Evolutionary conservation across 352 stramenopile genomes (phyloP), one percentile per base, ranked within the genome.

Genomic region (Discostella stelligera): DNA sequence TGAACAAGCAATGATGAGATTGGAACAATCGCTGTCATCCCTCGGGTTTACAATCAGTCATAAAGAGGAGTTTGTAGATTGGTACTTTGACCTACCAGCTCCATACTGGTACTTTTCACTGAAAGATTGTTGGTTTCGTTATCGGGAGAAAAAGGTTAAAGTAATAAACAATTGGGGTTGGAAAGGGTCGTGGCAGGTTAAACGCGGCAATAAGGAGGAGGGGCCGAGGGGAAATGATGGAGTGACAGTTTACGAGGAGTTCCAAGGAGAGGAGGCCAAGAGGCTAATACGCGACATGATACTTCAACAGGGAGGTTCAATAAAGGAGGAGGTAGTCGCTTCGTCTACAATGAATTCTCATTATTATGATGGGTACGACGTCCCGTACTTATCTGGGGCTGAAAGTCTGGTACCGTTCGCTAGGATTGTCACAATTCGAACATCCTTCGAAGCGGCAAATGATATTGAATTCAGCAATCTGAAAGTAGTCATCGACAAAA

Each of bases 71-170:
- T 78, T 90, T 55, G 70, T 87, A 0, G 84, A 90, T 74, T 88
- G 80, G 80, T 90, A 90, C 65, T 88, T 87, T 74, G 84, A 90
- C 65, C 67, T 71, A 3, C 64, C 73, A 10, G 60, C 20, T 61
- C 74, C 66, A 5, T 32, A 61, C 18, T 82, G 74, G 68, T 41
- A 74, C 56, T 73, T 82, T 68, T 66, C 68, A 37, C 20, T 71
- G 6, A 59, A 77, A 44, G 78, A 90, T 69, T 71, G 50, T 59
- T 90, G 84, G 84, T 66, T 90, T 44, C 55, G 84, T 18, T 88
- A 82, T 74, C 74, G 84, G 41, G 65, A 75, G 21, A 71, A 70
- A 23, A 81, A 77, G 21, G 32, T 63, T 21, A 69, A 72, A 71
- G 72, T 74, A 9, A 16, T 62, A 21, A 62, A 61, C 10, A 76